Percentiles rank a stretch among this genome's conserved stretches.
Evolutionary conservation across 169 alveolate genomes (phyloP).

Genomic region (Plasmodium knowlesi): DNA sequence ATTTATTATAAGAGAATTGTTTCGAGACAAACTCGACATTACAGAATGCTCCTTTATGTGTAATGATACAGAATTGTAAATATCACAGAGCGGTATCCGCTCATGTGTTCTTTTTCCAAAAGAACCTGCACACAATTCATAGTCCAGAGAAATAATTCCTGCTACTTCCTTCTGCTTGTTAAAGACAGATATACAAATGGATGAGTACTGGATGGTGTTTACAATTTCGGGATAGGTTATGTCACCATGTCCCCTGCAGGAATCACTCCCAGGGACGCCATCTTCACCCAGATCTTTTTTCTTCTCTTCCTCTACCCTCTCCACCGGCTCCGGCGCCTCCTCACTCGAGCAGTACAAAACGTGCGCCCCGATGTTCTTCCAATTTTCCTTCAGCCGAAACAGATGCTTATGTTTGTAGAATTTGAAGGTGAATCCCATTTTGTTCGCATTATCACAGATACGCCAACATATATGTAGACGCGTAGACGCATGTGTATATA

Average conservation of each 20-base stretch:
- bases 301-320: too few relatives aligned
- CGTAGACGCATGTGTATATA: background rate
- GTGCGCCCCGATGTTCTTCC: background rate
- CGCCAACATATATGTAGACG: background rate
- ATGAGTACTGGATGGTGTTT: constrained; percentile 39
- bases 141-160: constrained; percentile 42
- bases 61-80: constrained; percentile 24
- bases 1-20: constrained; percentile 45
- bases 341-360: constrained; percentile 8
- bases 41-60: constrained; percentile 36
- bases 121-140: constrained; percentile 5
- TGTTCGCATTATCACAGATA: background rate
- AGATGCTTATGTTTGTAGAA: constrained; percentile 59
- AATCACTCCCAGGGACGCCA: background rate
- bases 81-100: background rate
- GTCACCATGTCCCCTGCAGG: background rate
- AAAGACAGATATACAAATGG: constrained; percentile 39
- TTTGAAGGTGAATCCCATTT: constrained; percentile 48
- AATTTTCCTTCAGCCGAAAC: constrained; percentile 26
- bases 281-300: background rate
- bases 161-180: background rate
- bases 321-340: background rate
- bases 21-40: constrained; percentile 6
- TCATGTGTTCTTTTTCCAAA: background rate
- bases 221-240: constrained; percentile 7